Conservation (phyloP, 1,284 basidiomycete genomes). For the Sporisorium reilianum region DNA sequence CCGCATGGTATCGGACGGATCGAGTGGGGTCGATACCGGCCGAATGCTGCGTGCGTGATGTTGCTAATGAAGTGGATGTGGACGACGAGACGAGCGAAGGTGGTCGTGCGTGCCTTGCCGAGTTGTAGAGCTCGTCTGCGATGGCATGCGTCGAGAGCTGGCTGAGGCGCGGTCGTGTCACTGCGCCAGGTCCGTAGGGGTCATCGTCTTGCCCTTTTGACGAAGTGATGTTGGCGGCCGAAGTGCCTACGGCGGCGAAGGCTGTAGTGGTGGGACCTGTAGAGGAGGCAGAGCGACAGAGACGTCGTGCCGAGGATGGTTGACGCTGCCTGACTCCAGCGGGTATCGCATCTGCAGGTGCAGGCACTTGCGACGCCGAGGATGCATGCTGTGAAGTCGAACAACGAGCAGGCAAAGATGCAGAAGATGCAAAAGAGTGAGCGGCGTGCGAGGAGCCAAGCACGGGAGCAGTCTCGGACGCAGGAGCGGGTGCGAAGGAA, state of each 20-base stretch:
- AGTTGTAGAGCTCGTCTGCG: conserved; percentile 36
- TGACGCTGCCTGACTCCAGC: conserved; percentile 32
- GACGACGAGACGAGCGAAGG: conserved; percentile 27
- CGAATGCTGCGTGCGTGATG: conserved; percentile 20
- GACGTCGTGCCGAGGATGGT: conserved; percentile 36
- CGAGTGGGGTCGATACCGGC: conserved; percentile 22
- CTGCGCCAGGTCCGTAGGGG: conserved; percentile 45
- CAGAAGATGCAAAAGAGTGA: conserved; percentile 23
- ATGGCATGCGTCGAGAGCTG: conserved; percentile 33
- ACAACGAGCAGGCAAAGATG: neutral
- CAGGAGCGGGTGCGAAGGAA: conserved; percentile 12
- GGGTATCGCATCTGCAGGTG: conserved; percentile 15
- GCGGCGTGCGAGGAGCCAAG: conserved; percentile 10
- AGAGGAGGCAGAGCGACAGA: conserved; percentile 45
- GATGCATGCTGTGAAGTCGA: conserved; percentile 22
- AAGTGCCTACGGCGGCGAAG: conserved; percentile 27
- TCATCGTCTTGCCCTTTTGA: conserved; percentile 37
- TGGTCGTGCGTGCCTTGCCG: conserved; percentile 23
- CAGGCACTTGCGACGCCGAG: conserved; percentile 7
- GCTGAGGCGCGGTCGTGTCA: conserved; percentile 52
- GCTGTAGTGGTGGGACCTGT: conserved; percentile 45
- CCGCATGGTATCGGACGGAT: conserved; percentile 29
- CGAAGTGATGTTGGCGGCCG: neutral
- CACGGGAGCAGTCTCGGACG: conserved; percentile 9
- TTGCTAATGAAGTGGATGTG: conserved; percentile 34